phyloP scores from a whole-genome alignment of 2,329 filamentous ascomycete species.

The Podosphaera aphanis region DNA sequence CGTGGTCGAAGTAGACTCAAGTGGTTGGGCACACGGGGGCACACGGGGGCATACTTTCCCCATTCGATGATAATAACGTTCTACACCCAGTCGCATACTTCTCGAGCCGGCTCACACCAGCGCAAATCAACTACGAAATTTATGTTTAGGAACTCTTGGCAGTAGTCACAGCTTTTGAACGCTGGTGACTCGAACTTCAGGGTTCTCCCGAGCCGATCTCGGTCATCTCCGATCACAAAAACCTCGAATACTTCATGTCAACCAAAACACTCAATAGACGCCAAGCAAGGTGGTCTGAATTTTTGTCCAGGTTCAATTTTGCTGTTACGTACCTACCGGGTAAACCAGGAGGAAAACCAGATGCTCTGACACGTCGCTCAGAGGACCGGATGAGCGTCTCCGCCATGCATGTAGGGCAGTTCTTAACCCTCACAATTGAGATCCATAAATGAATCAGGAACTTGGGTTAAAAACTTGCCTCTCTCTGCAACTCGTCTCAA shows the following conservation, averaged over 20 bases:
- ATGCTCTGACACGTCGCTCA: too few relatives aligned
- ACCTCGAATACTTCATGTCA: constrained; percentile 5
- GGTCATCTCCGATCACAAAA: too few relatives aligned
- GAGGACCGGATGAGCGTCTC: too few relatives aligned
- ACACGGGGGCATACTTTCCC: background rate
- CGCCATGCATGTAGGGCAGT: too few relatives aligned
- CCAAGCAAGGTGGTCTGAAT: background rate
- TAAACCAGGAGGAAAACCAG: too few relatives aligned
- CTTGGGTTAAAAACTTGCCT: too few relatives aligned
- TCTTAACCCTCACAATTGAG: too few relatives aligned
- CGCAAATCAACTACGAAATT: background rate
- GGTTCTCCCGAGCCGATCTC: too few relatives aligned
- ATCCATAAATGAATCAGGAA: too few relatives aligned
- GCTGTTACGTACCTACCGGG: too few relatives aligned
- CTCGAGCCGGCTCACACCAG: background rate
- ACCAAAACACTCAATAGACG: constrained; percentile 2
- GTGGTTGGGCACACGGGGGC: background rate
- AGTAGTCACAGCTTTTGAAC: background rate
- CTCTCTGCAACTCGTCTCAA: too few relatives aligned
- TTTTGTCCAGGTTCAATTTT: background rate
- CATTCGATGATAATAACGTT: background rate
- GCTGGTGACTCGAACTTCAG: background rate
- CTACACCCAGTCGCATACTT: background rate
- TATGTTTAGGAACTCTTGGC: background rate
- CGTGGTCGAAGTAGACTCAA: background rate